Evolutionary conservation across 2,329 filamentous ascomycete species (phyloP), one percentile per base, ranked within the genome.

Genomic region (Hypoxylon sp.): DNA sequence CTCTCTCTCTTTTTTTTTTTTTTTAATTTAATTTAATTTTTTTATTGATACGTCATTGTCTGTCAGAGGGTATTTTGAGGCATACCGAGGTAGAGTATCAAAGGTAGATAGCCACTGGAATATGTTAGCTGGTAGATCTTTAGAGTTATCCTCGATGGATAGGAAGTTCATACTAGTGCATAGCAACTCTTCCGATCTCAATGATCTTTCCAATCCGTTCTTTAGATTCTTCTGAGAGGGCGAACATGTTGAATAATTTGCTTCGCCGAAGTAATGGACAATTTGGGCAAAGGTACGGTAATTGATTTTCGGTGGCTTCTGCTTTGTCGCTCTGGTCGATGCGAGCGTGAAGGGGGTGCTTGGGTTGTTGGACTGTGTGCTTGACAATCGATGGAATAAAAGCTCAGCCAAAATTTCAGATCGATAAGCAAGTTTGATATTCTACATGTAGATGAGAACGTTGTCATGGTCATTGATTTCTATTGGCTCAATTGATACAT

Each of bases 201-300:
- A 99, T 96, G 84, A 98, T 88, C 87, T 94, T 95, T 78, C 93
- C 91, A 83, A 99, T 97, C 87, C 96, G 94, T 91, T 99, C 96
- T 95, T 98, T 98, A 79, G 94, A 94, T 86, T 99, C 96, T 84
- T 99, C 96, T 57, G 96, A 98, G 74, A 98, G 91, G 78, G 85
- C 79, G 71, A 89, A 86, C 87, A 89, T 89, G 59, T 75, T 86
- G 80, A 71, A 76, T 58, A 59, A 14, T 33, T n/a, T 14, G 54
- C 19, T 63, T 54, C 59, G 54, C 39, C 22, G 14, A 17, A 33
- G n/a, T 29, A 13, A 31, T 44, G 29, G n/a, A 13, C 2, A 5
- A 31, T 10, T 24, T 24, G 19, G n/a, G 5, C 1, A 24, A 47
- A 29, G 26, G 11, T 22, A 13, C 29, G 6, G 8, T 9, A 0